Conservation (phyloP, 1,139 yeast species). For the Geotrichum cucujoidarum region DNA sequence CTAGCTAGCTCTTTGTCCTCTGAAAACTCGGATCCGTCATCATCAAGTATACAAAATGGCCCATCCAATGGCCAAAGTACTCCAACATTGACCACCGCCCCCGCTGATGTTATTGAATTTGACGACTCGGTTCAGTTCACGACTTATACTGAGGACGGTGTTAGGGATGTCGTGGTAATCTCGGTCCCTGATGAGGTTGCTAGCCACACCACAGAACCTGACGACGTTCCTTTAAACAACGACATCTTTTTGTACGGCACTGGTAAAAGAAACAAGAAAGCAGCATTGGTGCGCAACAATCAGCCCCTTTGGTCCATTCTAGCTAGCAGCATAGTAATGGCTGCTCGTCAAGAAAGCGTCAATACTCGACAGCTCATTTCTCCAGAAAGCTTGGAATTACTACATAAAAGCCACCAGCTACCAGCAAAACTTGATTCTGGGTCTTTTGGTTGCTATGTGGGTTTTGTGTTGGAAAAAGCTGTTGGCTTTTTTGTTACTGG, state of each 20-base stretch:
- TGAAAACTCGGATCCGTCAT: background rate
- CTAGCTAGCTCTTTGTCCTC: conserved; percentile 19
- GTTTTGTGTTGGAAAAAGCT: conserved; percentile 33
- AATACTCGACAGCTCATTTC: conserved; percentile 12
- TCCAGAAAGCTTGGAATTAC: conserved; percentile 18
- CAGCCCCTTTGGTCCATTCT: conserved; percentile 39
- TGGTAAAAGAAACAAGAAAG: conserved; percentile 13
- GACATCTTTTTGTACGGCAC: background rate
- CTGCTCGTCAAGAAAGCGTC: conserved; percentile 33
- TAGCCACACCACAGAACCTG: conserved; percentile 14
- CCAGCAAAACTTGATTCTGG: conserved; percentile 16
- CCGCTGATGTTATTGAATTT: background rate
- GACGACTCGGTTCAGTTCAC: conserved; percentile 6
- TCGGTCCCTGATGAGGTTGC: conserved; percentile 24
- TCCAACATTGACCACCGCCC: background rate
- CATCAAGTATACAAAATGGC: background rate
- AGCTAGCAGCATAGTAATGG: conserved; percentile 36
- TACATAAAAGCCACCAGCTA: conserved; percentile 14
- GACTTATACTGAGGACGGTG: conserved; percentile 8
- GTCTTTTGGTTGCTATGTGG: conserved; percentile 27
- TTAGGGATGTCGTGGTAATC: conserved; percentile 8
- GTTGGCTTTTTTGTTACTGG: conserved; percentile 33
- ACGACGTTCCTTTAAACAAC: conserved; percentile 10
- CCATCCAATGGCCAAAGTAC: background rate
- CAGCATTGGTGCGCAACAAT: conserved; percentile 27